phyloP scores from a whole-genome alignment of 441 rosid species.

The Jatropha podagrica region DNA sequence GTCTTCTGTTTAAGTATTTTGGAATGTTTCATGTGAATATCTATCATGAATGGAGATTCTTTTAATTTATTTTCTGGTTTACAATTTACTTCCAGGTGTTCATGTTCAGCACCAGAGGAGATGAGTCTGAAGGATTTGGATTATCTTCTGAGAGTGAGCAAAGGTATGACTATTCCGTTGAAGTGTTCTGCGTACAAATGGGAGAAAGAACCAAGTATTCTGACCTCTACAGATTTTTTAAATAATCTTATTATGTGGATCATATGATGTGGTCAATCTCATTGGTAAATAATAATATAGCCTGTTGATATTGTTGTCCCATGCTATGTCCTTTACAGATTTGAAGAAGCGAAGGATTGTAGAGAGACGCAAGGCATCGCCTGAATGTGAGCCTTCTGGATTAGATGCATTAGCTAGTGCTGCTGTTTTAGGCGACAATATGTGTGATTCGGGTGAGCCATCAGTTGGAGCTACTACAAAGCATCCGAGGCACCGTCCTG shows the following conservation, averaged over 20 bases:
- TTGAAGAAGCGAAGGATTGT: constrained; percentile 48
- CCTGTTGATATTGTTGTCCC: constrained; percentile 5
- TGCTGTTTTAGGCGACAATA: constrained; percentile 69
- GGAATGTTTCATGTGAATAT: constrained; percentile 8
- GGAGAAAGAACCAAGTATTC: not conserved
- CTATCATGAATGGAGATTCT: not conserved
- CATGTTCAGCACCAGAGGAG: constrained; percentile 73
- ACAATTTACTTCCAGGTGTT: constrained; percentile 46
- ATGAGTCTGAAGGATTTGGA: constrained; percentile 62
- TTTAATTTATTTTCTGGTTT: constrained; percentile 7
- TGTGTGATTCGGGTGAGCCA: constrained; percentile 41
- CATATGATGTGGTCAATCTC: not conserved
- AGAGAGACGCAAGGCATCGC: constrained; percentile 40
- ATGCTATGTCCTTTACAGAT: constrained; percentile 12
- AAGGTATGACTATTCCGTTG: constrained; percentile 44
- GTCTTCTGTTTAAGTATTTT: not conserved
- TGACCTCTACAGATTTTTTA: not conserved
- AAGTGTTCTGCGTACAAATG: constrained; percentile 9
- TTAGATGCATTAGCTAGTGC: constrained; percentile 92
- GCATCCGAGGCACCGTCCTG: constrained; percentile 94
- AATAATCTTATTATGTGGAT: not conserved
- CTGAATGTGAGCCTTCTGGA: constrained; percentile 56
- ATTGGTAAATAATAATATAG: too few species aligned
- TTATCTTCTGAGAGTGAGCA: constrained; percentile 45
- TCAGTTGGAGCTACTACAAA: constrained; percentile 79